Evolutionary conservation across 2,329 filamentous ascomycete species (phyloP), one percentile per base, ranked within the genome.

Genomic region (Parascedosporium putredinis): DNA sequence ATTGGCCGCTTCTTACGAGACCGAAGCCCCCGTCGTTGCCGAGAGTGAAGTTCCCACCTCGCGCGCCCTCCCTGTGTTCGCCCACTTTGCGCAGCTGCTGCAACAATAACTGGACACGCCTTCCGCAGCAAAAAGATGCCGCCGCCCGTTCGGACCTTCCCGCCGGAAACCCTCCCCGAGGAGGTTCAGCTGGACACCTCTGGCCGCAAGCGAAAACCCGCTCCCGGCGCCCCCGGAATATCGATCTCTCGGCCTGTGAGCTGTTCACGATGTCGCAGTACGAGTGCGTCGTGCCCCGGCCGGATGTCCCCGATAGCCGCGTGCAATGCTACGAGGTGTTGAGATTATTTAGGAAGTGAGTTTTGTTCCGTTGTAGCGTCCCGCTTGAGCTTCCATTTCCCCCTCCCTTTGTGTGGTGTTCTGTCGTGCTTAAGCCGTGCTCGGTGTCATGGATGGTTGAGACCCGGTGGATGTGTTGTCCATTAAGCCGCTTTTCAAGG

Each of bases 201-300:
- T 33, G 75, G 74, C 6, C 73, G 71, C 47, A 73, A 73, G 50
- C 75, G 76, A 53, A 81, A 81, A 61, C 65, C 69, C 29, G 65
- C 62, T 27, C 59, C 52, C 53, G 61, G 63, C 18, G 53, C 56
- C 25, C 55, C 45, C 5, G 57, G 56, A 54, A 67, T 45, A 66
- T 81, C 53, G 71, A 82, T 50, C 65, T 83, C 44, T 64, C 67
- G 16, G 66, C 67, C 40, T 83, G 80, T 62, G 71, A 77, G 59
- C 67, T 83, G 51, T 60, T 79, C 51, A 68, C 71, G 57, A 72
- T 83, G 69, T 57, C 78, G 61, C 79, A 83, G 66, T 83, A 80
- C 62, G 70, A 75, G 38, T 84, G 80, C 61, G 63, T 70, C 53
- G 72, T 83, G 40, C 66, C 74, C 55, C 59, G 69, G 48, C 74